These are phyloP conservation scores for Limonium bicolor DNA, from an alignment of 148 eudicot species.

Conservation along the genomic window DNA sequence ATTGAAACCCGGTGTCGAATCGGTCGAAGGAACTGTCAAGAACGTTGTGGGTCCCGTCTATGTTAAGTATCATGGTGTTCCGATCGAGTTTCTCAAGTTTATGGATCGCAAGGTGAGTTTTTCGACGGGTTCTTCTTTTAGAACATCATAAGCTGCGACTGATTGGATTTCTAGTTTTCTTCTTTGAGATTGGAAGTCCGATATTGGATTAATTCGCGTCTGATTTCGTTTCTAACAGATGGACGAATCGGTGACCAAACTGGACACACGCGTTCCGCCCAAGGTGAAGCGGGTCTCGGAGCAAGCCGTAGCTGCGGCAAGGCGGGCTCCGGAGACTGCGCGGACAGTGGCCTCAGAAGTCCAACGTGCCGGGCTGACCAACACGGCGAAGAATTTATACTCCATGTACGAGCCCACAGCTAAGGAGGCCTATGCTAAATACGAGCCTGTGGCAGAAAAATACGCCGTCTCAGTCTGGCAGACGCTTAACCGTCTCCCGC, in stretches of 20 bases:
- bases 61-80: slow-evolving; percentile 62
- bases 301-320: slow-evolving; percentile 50
- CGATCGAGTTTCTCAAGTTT: slow-evolving; percentile 68
- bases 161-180: too few species aligned
- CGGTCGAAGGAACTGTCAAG: slow-evolving; percentile 86
- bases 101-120: slow-evolving; percentile 73
- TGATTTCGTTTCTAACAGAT: slow-evolving; percentile 40
- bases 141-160: too few species aligned
- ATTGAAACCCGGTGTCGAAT: slow-evolving; percentile 71
- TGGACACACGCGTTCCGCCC: slow-evolving; percentile 53
- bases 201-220: too few species aligned
- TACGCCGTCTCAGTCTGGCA: slow-evolving; percentile 70
- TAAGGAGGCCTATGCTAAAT: slow-evolving; percentile 52
- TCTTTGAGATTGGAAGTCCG: neutral
- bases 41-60: slow-evolving; percentile 85
- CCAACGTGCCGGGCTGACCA: slow-evolving; percentile 50
- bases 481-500: slow-evolving; percentile 64
- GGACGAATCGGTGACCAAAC: slow-evolving; percentile 52
- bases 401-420: slow-evolving; percentile 81
- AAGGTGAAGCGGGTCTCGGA: slow-evolving; percentile 42
- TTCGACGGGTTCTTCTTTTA: neutral
- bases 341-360: slow-evolving; percentile 60
- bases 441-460: slow-evolving; percentile 82
- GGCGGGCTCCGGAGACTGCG: slow-evolving; percentile 65
- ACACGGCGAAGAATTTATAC: slow-evolving; percentile 57